These are phyloP conservation scores for Rubia tinctorum DNA, from an alignment of 305 asterid species.

Conservation along the genomic window DNA sequence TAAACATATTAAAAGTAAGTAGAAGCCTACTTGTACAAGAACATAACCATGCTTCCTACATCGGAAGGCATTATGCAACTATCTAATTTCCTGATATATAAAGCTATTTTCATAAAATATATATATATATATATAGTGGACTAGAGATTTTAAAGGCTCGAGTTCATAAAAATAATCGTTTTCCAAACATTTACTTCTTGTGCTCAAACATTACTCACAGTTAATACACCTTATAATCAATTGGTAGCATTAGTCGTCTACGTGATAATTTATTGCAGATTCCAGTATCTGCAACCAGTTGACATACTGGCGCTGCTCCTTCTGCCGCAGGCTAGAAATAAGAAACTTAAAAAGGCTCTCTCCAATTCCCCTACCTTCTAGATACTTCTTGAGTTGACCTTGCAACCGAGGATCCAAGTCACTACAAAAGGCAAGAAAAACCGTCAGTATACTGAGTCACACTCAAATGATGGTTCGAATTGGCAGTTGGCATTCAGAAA, in stretches of 20 bases:
- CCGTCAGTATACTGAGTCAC: not conserved
- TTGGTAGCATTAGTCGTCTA: not conserved
- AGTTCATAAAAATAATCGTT: too few relatives aligned
- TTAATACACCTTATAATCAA: not conserved
- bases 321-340: slow-evolving; percentile 60
- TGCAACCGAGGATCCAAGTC: slow-evolving; percentile 58
- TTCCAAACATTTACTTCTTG: too few relatives aligned
- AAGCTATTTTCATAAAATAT: too few relatives aligned
- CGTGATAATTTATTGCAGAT: slow-evolving; percentile 24
- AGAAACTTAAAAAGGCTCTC: slow-evolving; percentile 56
- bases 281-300: slow-evolving; percentile 72
- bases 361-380: slow-evolving; percentile 61
- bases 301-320: slow-evolving; percentile 74
- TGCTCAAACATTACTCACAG: too few relatives aligned
- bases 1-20: too few relatives aligned
- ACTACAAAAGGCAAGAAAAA: slow-evolving; percentile 38
- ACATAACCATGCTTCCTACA: too few relatives aligned
- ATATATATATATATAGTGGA: too few relatives aligned
- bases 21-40: too few relatives aligned
- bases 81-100: too few relatives aligned
- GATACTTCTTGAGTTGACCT: slow-evolving; percentile 60
- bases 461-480: not conserved
- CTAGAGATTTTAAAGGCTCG: too few relatives aligned
- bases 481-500: too few relatives aligned
- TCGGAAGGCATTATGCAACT: too few relatives aligned